Base-by-base conservation (phyloP, 306 rosid species). In the Lupinus albus region DNA sequence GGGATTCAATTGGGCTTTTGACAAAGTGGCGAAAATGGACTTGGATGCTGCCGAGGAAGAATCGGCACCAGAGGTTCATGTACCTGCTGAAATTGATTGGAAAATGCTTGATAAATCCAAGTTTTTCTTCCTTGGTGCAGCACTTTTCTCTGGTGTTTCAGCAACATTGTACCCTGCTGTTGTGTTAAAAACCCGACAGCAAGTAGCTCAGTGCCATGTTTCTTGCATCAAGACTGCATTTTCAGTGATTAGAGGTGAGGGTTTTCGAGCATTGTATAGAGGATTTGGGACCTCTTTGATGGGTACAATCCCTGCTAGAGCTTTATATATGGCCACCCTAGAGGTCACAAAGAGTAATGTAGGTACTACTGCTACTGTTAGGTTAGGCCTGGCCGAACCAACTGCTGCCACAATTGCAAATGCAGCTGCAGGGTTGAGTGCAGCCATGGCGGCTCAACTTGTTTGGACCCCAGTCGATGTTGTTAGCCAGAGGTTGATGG, bases 301-400 rank as follows among this genome's bases (percentile, higher is more conserved):
- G 86, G 96, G 96, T 9, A 89, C 92, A 2, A 52, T 89, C 59
- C 96, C 96, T 1, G 96, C 92, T 54, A 72, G 96, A 39, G 90
- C 92, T 11, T 68, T 89, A 3, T 89, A 89, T 72, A 89, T 86
- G 96, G 81, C 81, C 21, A 90, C 87, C 0, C 79, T 89, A 5
- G 96, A 89, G 78, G 68, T 86, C 10, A 89, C 96, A 0, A 89
- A 89, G 88, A 89, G 92, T 64, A 80, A 84, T 38, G 88, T 89
- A 10, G 88, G 91, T 18, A 61, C 78, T 45, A 61, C 79, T 45
- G 79, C 85, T 59, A 83, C 88, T 0, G 41, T 84, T 68, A 51
- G 70, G 56, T 75, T 87, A 25, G 96, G 96, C 39, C 53, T 87
- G 30, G 71, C 85, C 4, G 91, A 89, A 72, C 78, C 89, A 0